Evolutionary conservation across 352 stramenopile genomes (phyloP), one percentile per base, ranked within the genome.

Genomic region (Phytopythium sindhum): DNA sequence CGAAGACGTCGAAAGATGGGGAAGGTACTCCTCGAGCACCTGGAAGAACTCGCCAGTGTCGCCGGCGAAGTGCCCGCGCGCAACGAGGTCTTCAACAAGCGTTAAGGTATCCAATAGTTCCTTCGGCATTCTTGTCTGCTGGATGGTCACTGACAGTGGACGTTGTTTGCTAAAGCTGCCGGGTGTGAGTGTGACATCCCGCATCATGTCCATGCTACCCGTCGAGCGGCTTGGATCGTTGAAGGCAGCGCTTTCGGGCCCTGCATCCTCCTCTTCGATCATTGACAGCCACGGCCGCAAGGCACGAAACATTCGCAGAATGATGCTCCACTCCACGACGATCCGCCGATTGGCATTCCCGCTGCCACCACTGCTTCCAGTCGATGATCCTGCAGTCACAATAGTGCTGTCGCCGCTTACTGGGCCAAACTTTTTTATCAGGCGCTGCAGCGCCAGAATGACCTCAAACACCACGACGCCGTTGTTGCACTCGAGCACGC

Each of bases 341-440:
- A 93, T 57, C 33, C 68, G 69, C 15, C 62, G 54, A 23, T 37
- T 58, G 31, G 31, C 21, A 61, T 12, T 55, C 26, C 28, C 28
- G n/a, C 31, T 69, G 62, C 67, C 58, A 19, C 58, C 55, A 12
- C n/a, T 54, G 39, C 51, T 64, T 21, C 44, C 35, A 19, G 60
- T 35, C 35, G 57, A 35, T 47, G 45, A 21, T 0, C 26, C 48
- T 24, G 19, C 17, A 11, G 2, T 11, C 17, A 28, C 17, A 23
- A 67, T 64, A 41, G 31, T 42, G 35, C 61, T 55, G 4, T 48
- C 54, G 15, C 26, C n/a, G 33, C 23, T 39, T 7, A 60, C 35
- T 14, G 79, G 72, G 37, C 88, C 88, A 69, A 91, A 96, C 57
- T 96, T 96, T 54, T 96, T 96, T 33, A 96, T 84, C 24, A 96